A percentile compares a stretch with the other conserved stretches of the same genome.
These are phyloP conservation scores for Exidia glandulosa DNA, from an alignment of 768 basidiomycete genomes.

Conservation along the genomic window DNA sequence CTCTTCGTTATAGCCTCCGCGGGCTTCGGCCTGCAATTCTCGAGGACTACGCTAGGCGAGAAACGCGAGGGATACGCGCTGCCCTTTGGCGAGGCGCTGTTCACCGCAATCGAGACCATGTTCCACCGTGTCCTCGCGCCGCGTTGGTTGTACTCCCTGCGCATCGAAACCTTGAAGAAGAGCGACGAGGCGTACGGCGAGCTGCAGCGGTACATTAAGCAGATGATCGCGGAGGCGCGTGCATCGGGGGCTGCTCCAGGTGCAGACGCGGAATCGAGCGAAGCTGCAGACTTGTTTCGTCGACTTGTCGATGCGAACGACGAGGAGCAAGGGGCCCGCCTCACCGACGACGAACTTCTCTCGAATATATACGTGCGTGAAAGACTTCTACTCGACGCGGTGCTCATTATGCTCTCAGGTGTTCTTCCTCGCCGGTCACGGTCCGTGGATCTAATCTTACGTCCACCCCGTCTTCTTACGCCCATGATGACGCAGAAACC, in stretches of 20 bases:
- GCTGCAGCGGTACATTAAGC: conserved; percentile 29
- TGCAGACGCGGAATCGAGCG: neutral
- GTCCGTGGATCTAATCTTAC: conserved; percentile 14
- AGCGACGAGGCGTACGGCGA: conserved; percentile 25
- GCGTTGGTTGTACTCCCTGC: conserved; percentile 4
- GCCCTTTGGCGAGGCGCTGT: conserved; percentile 20
- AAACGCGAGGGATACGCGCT: conserved; percentile 18
- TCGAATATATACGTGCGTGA: conserved; percentile 37
- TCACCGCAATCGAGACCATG: conserved; percentile 12
- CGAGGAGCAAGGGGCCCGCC: conserved; percentile 17
- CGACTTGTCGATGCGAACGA: conserved; percentile 39
- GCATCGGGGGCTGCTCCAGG: neutral
- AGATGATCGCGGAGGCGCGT: conserved; percentile 29
- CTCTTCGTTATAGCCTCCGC: conserved; percentile 26
- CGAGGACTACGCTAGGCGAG: conserved; percentile 17
- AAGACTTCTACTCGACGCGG: neutral
- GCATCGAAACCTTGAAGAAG: conserved; percentile 18
- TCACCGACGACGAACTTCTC: conserved; percentile 35
- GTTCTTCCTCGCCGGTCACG: conserved; percentile 39
- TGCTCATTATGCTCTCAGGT: conserved; percentile 16
- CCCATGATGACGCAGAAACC: conserved; percentile 25
- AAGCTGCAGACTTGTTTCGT: conserved; percentile 28
- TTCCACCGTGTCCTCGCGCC: conserved; percentile 17
- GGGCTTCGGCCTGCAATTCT: conserved; percentile 28
- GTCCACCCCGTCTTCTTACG: neutral